Base-by-base conservation (phyloP, 2,329 filamentous ascomycete species). In the Aspergillaceae sp. region DNA sequence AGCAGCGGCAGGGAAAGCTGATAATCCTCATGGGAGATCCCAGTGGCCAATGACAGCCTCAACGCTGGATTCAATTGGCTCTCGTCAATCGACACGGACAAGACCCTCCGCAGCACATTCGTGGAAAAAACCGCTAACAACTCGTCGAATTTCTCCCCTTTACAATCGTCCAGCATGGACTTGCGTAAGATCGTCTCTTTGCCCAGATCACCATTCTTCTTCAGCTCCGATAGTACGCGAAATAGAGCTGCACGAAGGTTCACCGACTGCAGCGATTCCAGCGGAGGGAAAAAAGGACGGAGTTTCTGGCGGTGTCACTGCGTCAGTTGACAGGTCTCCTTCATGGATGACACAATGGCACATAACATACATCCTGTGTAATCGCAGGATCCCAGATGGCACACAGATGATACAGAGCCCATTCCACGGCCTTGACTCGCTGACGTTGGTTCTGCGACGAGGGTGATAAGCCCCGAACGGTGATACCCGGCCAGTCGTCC, bases 81-180 rank as follows among this genome's bases (percentile, higher is more conserved):
- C 34, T 67, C 65, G 5, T 53, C 48, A 28, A 48, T 19, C 64
- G 62, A 36, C 64, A 71, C 61, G 37, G 74, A 70, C 1, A 86
- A 67, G 1, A 79, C 66, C 59, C 84, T 88, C 59, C 86, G 86
- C 51, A 97, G 65, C 0, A 95, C 89, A 0, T 82, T 79, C 9
- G 86, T 86, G 1, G 91, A 96, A 58, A 98, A 94, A 0, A 81
- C 75, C 3, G 87, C 81, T 29, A 97, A 74, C 1, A 95, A 71
- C 61, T 98, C 92, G 62, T 90, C 89, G 45, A 97, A 79, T 52
- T 87, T 83, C 45, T 95, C 89, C 4, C 91, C 91, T 54, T 86
- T 90, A 69, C 92, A 98, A 57, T 98, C 91, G 62, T 98, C 92
- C 43, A 98, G 74, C 87, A 96, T 95, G 0, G 88, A 94, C 71